These are phyloP conservation scores for Phytophthora sp. DNA, from an alignment of 352 stramenopile species.

Conservation along the genomic window DNA sequence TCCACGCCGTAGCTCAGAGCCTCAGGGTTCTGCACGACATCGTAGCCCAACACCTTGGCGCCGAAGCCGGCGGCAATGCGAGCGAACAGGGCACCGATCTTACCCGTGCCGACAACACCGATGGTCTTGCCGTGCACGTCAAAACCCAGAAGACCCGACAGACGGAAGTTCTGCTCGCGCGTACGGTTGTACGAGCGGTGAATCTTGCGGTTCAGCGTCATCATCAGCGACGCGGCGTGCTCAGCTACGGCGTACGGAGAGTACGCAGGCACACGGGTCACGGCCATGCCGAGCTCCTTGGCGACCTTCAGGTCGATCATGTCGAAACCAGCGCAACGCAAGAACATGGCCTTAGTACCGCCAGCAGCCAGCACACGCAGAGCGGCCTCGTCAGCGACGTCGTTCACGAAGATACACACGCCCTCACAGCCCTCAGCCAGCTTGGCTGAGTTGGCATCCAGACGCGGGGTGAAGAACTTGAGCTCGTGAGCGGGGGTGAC, in stretches of 20 bases:
- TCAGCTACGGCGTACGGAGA: constrained; percentile 82
- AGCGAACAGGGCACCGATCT: constrained; percentile 50
- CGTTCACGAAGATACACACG: constrained; percentile 88
- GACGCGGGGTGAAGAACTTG: constrained; percentile 57
- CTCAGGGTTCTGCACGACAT: constrained; percentile 64
- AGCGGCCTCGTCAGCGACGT: constrained; percentile 63
- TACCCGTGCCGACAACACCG: constrained; percentile 62
- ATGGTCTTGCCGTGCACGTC: constrained; percentile 79
- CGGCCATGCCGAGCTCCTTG: constrained; percentile 62
- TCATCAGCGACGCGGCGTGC: constrained; percentile 74
- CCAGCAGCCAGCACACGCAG: constrained; percentile 56
- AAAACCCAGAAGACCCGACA: constrained; percentile 63
- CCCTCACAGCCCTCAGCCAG: constrained; percentile 62
- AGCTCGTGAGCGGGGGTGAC: constrained; percentile 54
- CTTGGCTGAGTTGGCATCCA: constrained; percentile 53
- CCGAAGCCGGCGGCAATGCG: constrained; percentile 44
- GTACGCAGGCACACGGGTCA: constrained; percentile 78
- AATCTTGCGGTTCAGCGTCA: constrained; percentile 84
- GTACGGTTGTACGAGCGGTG: constrained; percentile 77
- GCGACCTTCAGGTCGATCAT: constrained; percentile 74
- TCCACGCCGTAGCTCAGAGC: constrained; percentile 38
- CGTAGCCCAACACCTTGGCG: constrained; percentile 67
- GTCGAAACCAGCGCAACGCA: constrained; percentile 84
- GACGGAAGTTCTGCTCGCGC: constrained; percentile 75
- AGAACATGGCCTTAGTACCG: constrained; percentile 66